phyloP scores from a whole-genome alignment of 2,329 filamentous ascomycete species.

The Apiospora pterosperma region DNA sequence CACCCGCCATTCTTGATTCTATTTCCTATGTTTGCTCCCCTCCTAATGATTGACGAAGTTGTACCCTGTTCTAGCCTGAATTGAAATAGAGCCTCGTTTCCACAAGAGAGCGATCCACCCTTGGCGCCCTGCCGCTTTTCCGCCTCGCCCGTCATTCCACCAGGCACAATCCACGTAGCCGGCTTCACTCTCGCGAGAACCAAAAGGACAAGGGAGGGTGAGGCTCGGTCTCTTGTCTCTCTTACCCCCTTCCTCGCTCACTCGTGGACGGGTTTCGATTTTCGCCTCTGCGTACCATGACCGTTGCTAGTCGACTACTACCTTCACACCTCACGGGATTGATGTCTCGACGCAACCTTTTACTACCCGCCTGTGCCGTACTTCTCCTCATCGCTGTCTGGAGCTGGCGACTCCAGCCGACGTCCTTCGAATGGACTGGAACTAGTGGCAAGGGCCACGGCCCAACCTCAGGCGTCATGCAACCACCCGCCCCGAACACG shows the following conservation, averaged over 20 bases:
- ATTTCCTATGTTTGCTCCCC: not conserved
- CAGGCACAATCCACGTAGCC: not conserved
- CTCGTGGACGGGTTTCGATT: not conserved
- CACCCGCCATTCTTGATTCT: not conserved
- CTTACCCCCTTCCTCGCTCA: not conserved
- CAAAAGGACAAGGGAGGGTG: not conserved
- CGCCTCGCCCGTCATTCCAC: not conserved
- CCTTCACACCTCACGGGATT: constrained; percentile 18
- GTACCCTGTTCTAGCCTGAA: not conserved
- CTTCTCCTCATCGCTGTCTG: constrained; percentile 25
- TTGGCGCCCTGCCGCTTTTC: constrained; percentile 1
- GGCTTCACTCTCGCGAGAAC: not conserved
- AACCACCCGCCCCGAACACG: constrained; percentile 13
- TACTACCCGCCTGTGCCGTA: constrained; percentile 24
- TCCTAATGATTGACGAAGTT: not conserved
- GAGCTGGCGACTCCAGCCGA: constrained; percentile 21
- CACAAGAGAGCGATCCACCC: not conserved
- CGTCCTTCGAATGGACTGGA: constrained; percentile 20
- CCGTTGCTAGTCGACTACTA: not conserved
- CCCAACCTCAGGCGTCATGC: not conserved
- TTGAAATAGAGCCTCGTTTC: not conserved
- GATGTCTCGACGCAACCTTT: constrained; percentile 27
- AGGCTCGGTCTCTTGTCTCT: not conserved
- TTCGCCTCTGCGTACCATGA: not conserved
- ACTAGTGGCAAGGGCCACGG: constrained; percentile 4